Conservation (phyloP, 2,329 filamentous ascomycete species). For the Fusarium nelsonii region DNA sequence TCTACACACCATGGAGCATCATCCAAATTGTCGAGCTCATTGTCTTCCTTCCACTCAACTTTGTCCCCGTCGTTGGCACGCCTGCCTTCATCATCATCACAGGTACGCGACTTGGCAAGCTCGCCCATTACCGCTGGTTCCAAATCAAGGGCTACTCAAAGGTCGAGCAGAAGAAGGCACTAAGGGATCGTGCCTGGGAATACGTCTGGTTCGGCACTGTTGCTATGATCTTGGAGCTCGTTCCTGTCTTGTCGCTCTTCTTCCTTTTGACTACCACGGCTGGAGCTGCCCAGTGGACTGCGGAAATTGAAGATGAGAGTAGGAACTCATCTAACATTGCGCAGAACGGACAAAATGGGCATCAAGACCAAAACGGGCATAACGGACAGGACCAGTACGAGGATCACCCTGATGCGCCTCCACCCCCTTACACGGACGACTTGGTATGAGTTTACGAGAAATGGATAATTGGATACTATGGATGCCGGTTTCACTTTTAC, state of each 20-base stretch:
- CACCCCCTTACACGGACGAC: constrained; percentile 50
- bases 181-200: constrained; percentile 77
- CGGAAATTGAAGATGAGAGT: constrained; percentile 75
- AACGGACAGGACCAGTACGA: constrained; percentile 21
- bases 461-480: neutral
- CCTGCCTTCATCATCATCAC: constrained; percentile 90
- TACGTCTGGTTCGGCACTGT: constrained; percentile 95
- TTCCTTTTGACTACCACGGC: constrained; percentile 89
- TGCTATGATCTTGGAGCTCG: constrained; percentile 85
- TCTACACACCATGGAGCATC: constrained; percentile 90
- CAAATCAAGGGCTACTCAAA: constrained; percentile 80
- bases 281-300: constrained; percentile 88
- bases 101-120: constrained; percentile 85
- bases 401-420: constrained; percentile 43
- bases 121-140: constrained; percentile 93
- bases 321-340: constrained; percentile 39
- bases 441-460: constrained; percentile 31
- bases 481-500: neutral
- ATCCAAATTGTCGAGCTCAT: constrained; percentile 91
- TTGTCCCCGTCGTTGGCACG: constrained; percentile 85
- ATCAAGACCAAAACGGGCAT: constrained; percentile 12
- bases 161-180: constrained; percentile 78
- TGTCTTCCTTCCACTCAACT: constrained; percentile 82
- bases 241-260: constrained; percentile 92
- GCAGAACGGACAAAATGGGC: constrained; percentile 13